Percentiles rank a stretch among this genome's conserved stretches.
These are phyloP conservation scores for Barnettozyma wickerhamii DNA, from an alignment of 805 yeast species.

Conservation along the genomic window DNA sequence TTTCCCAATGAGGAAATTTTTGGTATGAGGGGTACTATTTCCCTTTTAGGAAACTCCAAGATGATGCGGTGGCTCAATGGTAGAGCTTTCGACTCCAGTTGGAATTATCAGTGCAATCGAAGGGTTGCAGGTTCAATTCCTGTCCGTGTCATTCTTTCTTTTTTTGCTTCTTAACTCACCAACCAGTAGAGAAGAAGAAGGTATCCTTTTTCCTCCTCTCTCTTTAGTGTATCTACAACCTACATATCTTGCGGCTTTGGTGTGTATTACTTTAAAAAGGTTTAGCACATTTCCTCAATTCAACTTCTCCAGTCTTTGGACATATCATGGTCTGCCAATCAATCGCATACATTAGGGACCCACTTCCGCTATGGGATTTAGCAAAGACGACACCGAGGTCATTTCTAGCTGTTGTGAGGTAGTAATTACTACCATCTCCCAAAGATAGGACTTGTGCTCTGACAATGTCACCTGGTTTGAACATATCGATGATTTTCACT, in stretches of 20 bases:
- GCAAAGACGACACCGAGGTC: constrained; percentile 95
- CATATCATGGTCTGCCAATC: constrained; percentile 96
- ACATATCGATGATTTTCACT: constrained; percentile 73
- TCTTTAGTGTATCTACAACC: neutral
- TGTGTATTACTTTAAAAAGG: constrained; percentile 46
- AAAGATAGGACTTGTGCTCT: constrained; percentile 75
- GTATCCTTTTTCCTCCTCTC: neutral
- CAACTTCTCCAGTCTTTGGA: constrained; percentile 67
- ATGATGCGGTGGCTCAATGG: constrained; percentile 76
- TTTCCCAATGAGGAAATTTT: too few species aligned
- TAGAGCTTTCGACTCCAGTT: constrained; percentile 74
- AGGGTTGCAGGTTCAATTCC: constrained; percentile 87
- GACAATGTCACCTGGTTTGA: constrained; percentile 89
- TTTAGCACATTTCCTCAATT: constrained; percentile 87
- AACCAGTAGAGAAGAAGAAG: too few species aligned
- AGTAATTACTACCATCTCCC: constrained; percentile 93
- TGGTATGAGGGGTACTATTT: too few species aligned
- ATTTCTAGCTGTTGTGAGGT: constrained; percentile 82
- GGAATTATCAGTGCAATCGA: constrained; percentile 48
- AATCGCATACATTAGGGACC: constrained; percentile 76
- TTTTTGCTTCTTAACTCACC: too few species aligned
- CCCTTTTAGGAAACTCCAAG: constrained; percentile 14
- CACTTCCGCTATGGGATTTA: constrained; percentile 57
- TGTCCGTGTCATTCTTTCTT: constrained; percentile 63
- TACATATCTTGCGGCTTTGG: too few species aligned